Evolutionary conservation across 345 rosid species (phyloP).

Genomic region (Eucalyptus erythrocorys): DNA sequence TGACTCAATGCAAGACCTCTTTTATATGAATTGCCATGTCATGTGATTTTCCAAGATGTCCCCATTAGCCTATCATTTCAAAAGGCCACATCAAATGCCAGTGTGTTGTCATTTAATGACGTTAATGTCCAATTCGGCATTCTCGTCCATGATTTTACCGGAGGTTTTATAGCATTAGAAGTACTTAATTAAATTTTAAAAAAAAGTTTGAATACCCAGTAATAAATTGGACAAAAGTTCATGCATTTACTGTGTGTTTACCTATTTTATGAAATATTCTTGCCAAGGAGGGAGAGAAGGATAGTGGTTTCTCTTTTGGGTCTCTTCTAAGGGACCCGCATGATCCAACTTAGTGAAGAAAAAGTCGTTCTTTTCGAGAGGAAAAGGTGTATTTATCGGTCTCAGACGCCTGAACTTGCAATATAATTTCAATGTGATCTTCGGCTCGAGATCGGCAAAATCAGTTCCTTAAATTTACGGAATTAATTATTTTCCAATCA

Average conservation of each 20-base stretch:
- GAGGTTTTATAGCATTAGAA: background rate
- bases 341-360: background rate
- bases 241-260: background rate
- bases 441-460: background rate
- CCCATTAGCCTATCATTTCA: background rate
- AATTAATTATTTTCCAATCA: background rate
- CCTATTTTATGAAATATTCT: background rate
- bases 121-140: background rate
- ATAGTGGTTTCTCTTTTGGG: background rate
- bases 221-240: background rate
- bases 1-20: background rate
- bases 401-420: background rate
- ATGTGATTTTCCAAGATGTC: background rate
- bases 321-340: background rate
- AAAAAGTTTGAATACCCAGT: background rate
- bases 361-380: background rate
- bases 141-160: background rate
- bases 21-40: background rate
- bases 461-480: background rate
- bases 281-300: background rate
- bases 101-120: background rate
- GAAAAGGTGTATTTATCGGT: background rate
- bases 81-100: background rate
- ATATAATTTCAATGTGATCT: background rate
- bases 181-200: background rate